Evolutionary conservation across 2,329 filamentous ascomycete genomes (phyloP).

Genomic region (Pestalotiopsis sp.): DNA sequence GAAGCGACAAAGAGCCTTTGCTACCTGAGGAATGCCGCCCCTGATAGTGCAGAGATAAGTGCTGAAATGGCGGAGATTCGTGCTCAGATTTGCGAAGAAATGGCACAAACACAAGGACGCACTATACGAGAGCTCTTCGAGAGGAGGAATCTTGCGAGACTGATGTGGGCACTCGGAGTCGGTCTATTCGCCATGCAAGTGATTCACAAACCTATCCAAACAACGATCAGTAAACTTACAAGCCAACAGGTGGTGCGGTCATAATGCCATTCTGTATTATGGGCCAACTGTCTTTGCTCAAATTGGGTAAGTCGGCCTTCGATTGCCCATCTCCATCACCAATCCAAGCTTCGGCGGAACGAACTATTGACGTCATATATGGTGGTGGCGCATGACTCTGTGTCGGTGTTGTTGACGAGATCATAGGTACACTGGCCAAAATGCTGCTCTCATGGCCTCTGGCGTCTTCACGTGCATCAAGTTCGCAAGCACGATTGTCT

Average conservation of each 20-base stretch:
- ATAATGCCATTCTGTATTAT: slow-evolving; percentile 10
- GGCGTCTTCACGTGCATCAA: slow-evolving; percentile 10
- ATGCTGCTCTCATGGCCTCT: slow-evolving; percentile 5
- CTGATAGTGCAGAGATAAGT: slow-evolving; percentile 25
- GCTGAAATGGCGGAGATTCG: slow-evolving; percentile 55
- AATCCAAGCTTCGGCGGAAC: background rate
- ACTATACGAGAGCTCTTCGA: slow-evolving; percentile 7
- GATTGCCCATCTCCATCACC: background rate
- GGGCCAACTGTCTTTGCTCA: slow-evolving; percentile 7
- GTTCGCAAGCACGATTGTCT: slow-evolving; percentile 3
- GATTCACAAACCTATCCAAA: background rate
- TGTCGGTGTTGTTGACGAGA: background rate
- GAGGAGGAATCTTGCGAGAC: slow-evolving; percentile 37
- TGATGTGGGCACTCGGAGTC: slow-evolving; percentile 4
- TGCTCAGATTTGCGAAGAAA: slow-evolving; percentile 47
- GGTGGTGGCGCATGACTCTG: background rate
- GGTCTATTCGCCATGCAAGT: slow-evolving; percentile 9
- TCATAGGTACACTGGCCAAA: slow-evolving; percentile 1
- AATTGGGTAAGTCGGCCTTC: background rate
- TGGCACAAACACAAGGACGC: slow-evolving; percentile 41
- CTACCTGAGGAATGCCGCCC: slow-evolving; percentile 53
- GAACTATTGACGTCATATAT: background rate
- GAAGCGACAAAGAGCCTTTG: slow-evolving; percentile 46
- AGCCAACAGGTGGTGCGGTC: background rate
- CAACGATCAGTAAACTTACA: background rate